Conservation (phyloP, 2,329 filamentous ascomycete species). For the Xylaria sp. region DNA sequence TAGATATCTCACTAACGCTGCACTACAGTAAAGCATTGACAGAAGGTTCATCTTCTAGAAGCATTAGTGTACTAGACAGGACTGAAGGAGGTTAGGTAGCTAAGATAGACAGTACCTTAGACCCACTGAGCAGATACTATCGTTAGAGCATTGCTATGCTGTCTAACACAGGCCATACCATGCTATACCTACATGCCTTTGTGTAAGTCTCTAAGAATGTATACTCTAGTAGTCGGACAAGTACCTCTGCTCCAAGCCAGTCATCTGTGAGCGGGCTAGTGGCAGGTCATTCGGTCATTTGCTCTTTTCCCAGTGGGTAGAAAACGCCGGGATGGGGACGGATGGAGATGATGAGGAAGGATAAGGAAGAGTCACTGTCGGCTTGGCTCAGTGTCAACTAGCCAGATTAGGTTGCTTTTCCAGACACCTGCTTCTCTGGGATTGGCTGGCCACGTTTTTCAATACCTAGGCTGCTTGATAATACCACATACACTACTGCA, state of each 20-base stretch:
- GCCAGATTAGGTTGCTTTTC: conserved; percentile 10
- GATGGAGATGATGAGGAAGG: background rate
- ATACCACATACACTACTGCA: no score
- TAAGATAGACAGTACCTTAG: no score
- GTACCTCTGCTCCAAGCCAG: no score
- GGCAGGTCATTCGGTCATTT: conserved; percentile 23
- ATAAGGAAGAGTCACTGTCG: background rate
- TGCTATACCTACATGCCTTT: background rate
- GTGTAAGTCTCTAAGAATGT: background rate
- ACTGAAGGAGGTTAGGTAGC: no score
- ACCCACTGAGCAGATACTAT: no score
- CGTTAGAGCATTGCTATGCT: no score
- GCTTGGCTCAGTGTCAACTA: conserved; percentile 8
- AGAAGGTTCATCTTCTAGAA: no score
- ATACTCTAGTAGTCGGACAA: background rate
- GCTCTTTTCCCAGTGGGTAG: conserved; percentile 7
- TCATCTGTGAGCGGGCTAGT: conserved; percentile 13
- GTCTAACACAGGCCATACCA: background rate
- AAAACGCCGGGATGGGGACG: conserved; percentile 7
- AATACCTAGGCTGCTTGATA: no score
- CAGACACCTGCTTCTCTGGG: conserved; percentile 24
- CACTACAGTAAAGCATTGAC: no score
- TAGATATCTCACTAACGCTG: no score
- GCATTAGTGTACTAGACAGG: no score
- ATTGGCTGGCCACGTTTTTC: conserved; percentile 19